Conservation (phyloP, 805 yeast genomes). For the Peterozyma toletana region DNA sequence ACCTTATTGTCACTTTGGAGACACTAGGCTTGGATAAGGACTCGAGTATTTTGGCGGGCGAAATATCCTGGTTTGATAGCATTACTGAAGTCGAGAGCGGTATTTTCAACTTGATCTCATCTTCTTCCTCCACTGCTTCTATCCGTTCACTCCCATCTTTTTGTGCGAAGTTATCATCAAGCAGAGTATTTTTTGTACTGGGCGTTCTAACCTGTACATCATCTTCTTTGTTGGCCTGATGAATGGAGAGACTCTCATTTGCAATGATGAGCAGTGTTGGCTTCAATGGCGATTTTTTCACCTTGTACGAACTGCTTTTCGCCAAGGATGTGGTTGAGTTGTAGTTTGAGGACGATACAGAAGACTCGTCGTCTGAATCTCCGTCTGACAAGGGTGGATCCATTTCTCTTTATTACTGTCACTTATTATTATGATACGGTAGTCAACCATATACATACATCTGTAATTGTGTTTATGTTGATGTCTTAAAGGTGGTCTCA, state of each 20-base stretch:
- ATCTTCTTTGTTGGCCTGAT: not conserved
- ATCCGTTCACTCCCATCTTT: not conserved
- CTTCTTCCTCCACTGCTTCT: not conserved
- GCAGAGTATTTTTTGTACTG: not conserved
- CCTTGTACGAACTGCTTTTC: not conserved
- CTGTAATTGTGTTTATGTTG: too few species aligned
- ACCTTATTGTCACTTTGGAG: slow-evolving; percentile 38
- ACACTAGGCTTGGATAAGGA: slow-evolving; percentile 11
- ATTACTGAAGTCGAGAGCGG: slow-evolving; percentile 21
- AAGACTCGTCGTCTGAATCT: slow-evolving; percentile 8
- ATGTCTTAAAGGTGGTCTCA: too few species aligned
- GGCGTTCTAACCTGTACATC: not conserved
- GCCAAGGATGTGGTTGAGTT: not conserved
- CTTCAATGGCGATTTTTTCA: not conserved
- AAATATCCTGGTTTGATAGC: slow-evolving; percentile 15
- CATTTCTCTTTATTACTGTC: slow-evolving; percentile 1
- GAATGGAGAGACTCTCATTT: too few species aligned
- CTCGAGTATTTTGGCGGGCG: slow-evolving; percentile 13
- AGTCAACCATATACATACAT: too few species aligned
- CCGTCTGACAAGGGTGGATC: slow-evolving; percentile 13
- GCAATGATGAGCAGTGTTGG: too few species aligned
- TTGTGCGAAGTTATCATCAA: not conserved
- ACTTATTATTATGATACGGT: not conserved
- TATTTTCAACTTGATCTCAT: slow-evolving; percentile 17
- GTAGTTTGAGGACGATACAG: not conserved